These are phyloP conservation scores for Cucumis hystrix DNA, from an alignment of 306 rosid species.

Conservation along the genomic window DNA sequence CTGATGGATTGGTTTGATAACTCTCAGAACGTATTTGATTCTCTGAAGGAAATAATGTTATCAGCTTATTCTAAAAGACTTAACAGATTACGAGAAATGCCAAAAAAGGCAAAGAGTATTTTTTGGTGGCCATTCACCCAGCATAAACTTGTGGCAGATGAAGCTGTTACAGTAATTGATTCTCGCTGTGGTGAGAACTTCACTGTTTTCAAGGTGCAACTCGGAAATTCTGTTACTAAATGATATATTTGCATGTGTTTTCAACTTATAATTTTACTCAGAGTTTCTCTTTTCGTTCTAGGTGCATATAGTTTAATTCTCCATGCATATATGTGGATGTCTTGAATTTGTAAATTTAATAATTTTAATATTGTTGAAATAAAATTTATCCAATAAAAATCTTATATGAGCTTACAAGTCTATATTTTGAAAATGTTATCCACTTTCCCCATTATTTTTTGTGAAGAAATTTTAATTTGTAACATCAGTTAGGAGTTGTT, in stretches of 20 bases:
- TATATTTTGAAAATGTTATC: neutral
- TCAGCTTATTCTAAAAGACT: constrained; percentile 45
- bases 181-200: constrained; percentile 92
- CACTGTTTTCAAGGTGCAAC: constrained; percentile 71
- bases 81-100: constrained; percentile 65
- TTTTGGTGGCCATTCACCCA: constrained; percentile 99
- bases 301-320: neutral
- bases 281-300: neutral
- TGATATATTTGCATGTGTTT: neutral
- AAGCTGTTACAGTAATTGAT: constrained; percentile 76
- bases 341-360: neutral
- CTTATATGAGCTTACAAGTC: neutral
- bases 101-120: constrained; percentile 57
- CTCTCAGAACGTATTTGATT: constrained; percentile 36
- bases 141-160: constrained; percentile 67
- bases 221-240: neutral
- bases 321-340: neutral
- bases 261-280: neutral
- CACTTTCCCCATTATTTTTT: neutral
- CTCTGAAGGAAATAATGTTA: constrained; percentile 57
- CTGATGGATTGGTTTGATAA: constrained; percentile 72
- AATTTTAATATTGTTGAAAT: neutral
- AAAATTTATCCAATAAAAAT: neutral
- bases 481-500: neutral
- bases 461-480: neutral